Conservation (phyloP, 2,329 filamentous ascomycete species). For the Hypomyces rosellus region DNA sequence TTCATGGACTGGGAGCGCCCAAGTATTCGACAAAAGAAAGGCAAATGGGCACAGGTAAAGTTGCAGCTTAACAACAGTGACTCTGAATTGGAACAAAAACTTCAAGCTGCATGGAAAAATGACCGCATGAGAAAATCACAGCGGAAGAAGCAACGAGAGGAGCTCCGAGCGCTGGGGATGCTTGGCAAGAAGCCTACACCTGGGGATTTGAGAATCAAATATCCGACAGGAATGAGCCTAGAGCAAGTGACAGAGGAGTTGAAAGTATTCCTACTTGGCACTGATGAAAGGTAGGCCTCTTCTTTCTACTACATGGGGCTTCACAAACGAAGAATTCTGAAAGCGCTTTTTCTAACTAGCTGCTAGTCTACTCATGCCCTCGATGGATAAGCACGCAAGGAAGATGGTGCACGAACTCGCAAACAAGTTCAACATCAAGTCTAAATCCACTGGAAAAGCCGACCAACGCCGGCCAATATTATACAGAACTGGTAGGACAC, state of each 20-base stretch:
- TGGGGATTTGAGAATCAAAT: conserved; percentile 62
- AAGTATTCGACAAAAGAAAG: conserved; percentile 55
- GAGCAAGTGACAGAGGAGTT: conserved; percentile 69
- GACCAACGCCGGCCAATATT: conserved; percentile 69
- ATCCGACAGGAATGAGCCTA: conserved; percentile 64
- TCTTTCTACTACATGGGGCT: not conserved
- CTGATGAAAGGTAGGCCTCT: conserved; percentile 52
- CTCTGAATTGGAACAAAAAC: conserved; percentile 56
- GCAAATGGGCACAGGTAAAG: conserved; percentile 54
- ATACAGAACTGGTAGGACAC: conserved; percentile 64
- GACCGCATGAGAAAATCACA: conserved; percentile 66
- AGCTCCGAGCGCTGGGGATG: conserved; percentile 58
- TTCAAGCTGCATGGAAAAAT: conserved; percentile 56
- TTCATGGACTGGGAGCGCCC: conserved; percentile 76
- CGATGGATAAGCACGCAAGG: conserved; percentile 73
- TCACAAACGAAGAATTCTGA: too few species aligned
- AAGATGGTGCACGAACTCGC: conserved; percentile 77
- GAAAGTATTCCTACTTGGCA: conserved; percentile 59
- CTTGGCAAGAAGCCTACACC: conserved; percentile 53
- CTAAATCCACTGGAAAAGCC: conserved; percentile 73
- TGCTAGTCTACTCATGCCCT: conserved; percentile 64
- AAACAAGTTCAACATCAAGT: conserved; percentile 68
- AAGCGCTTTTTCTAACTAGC: conserved; percentile 9
- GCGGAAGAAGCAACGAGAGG: conserved; percentile 64
- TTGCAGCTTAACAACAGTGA: conserved; percentile 53